These are phyloP conservation scores for Tuber borchii DNA, from an alignment of 495 filamentous ascomycete species.

Conservation along the genomic window DNA sequence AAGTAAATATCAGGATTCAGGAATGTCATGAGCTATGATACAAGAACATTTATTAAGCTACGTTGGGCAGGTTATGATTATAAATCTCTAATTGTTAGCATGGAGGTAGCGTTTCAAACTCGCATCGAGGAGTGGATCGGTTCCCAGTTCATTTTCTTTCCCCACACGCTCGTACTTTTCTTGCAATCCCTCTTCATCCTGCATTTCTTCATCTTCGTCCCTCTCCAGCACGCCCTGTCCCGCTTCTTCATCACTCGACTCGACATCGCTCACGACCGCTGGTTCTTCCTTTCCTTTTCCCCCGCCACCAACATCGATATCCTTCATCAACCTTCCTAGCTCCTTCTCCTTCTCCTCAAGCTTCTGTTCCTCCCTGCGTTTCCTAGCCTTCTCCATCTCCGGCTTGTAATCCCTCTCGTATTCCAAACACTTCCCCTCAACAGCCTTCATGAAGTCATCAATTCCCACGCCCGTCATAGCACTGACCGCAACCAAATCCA, in stretches of 20 bases:
- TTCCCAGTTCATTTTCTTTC: conserved; percentile 42
- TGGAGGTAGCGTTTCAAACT: conserved; percentile 57
- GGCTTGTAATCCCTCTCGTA: conserved; percentile 89
- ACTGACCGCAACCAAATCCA: conserved; percentile 86
- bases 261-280: conserved; percentile 56
- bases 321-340: conserved; percentile 85
- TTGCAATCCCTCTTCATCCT: conserved; percentile 55
- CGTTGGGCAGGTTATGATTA: conserved; percentile 16
- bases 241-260: conserved; percentile 50
- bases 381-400: conserved; percentile 72
- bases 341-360: conserved; percentile 65
- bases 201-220: conserved; percentile 48
- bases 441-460: conserved; percentile 85
- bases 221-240: conserved; percentile 47
- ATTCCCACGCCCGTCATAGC: conserved; percentile 88
- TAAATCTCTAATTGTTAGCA: conserved; percentile 29
- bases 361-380: conserved; percentile 68
- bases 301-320: conserved; percentile 69
- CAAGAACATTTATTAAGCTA: conserved; percentile 3
- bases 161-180: conserved; percentile 57
- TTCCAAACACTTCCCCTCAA: conserved; percentile 76
- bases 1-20: conserved; percentile 8
- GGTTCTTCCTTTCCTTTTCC: conserved; percentile 45
- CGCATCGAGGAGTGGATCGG: conserved; percentile 45
- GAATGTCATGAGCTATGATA: conserved; percentile 17